A percentile compares a stretch with the other conserved stretches of the same genome.
phyloP scores from a whole-genome alignment of 2,329 filamentous ascomycete genomes.

The Dothideomycetes sp. region DNA sequence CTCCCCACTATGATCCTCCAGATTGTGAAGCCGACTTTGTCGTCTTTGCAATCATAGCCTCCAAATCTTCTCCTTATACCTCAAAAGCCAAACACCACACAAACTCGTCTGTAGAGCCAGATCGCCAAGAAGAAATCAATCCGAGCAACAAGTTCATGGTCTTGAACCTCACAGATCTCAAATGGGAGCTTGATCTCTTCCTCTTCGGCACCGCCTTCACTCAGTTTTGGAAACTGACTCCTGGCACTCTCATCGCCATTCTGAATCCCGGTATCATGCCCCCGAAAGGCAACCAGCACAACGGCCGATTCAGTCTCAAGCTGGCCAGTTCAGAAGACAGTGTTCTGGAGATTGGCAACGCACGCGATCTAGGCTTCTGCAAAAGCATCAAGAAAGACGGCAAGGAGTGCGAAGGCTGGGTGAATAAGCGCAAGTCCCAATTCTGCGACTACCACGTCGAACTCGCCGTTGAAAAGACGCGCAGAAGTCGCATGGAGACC shows the following conservation, averaged over 20 bases:
- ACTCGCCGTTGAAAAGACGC: constrained; percentile 61
- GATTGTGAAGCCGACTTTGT: constrained; percentile 85
- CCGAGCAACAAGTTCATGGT: constrained; percentile 76
- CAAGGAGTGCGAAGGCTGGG: constrained; percentile 67
- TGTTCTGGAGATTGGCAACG: constrained; percentile 75
- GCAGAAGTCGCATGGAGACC: constrained; percentile 62
- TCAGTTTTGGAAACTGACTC: constrained; percentile 84
- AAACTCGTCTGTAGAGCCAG: constrained; percentile 28
- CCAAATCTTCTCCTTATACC: constrained; percentile 70
- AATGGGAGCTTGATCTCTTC: constrained; percentile 84
- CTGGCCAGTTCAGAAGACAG: constrained; percentile 80
- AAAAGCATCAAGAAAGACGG: constrained; percentile 78
- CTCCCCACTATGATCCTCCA: constrained; percentile 66
- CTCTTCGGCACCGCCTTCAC: constrained; percentile 86
- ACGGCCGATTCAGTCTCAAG: constrained; percentile 74
- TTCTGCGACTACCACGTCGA: constrained; percentile 92
- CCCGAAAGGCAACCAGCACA: constrained; percentile 61
- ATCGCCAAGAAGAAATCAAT: constrained; percentile 34
- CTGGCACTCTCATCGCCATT: constrained; percentile 85
- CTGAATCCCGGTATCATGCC: constrained; percentile 88
- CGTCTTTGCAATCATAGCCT: constrained; percentile 75
- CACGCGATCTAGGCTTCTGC: constrained; percentile 81
- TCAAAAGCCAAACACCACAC: constrained; percentile 38
- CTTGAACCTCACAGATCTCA: constrained; percentile 73
- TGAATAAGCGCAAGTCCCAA: constrained; percentile 78